Percentiles rank a stretch among this genome's conserved stretches.
phyloP scores from a whole-genome alignment of 129 eudicot species.

The Saposhnikovia divaricata region DNA sequence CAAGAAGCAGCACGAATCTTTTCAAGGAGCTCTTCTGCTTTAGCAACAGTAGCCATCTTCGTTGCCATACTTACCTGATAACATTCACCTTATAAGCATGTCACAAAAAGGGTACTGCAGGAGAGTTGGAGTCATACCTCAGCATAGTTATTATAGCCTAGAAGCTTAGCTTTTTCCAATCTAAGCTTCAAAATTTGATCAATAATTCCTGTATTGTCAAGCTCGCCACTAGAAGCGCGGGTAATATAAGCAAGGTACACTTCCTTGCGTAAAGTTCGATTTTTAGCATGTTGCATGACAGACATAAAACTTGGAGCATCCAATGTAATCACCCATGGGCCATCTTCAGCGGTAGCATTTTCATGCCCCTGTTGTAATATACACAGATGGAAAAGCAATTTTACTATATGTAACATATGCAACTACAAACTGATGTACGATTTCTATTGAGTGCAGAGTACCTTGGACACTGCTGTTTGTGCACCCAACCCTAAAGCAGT shows the following conservation, averaged over 20 bases:
- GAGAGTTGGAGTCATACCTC: slow-evolving; percentile 46
- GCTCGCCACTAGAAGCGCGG: slow-evolving; percentile 89
- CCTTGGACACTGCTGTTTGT: slow-evolving; percentile 94
- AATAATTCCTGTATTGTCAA: slow-evolving; percentile 78
- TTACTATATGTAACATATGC: not conserved
- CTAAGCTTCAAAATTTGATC: slow-evolving; percentile 84
- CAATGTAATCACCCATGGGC: slow-evolving; percentile 94
- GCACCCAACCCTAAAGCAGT: slow-evolving; percentile 88
- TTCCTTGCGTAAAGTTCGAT: slow-evolving; percentile 86
- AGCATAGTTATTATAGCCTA: slow-evolving; percentile 87
- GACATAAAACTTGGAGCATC: slow-evolving; percentile 92
- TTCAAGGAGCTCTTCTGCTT: slow-evolving; percentile 96
- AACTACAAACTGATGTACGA: not conserved
- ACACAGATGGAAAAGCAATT: not conserved
- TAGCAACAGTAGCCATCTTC: slow-evolving; percentile 94
- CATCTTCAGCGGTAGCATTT: slow-evolving; percentile 87
- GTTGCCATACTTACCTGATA: slow-evolving; percentile 94
- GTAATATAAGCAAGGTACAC: slow-evolving; percentile 75
- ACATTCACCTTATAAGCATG: slow-evolving; percentile 11
- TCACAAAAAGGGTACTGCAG: not conserved
- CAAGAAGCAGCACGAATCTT: slow-evolving; percentile 92
- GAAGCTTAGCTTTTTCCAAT: slow-evolving; percentile 89
- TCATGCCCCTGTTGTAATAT: slow-evolving; percentile 67
- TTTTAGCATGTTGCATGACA: slow-evolving; percentile 90
- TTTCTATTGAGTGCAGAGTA: slow-evolving; percentile 11